A percentile compares a stretch with the other conserved stretches of the same genome.
These are phyloP conservation scores for Phellinidium pouzarii DNA, from an alignment of 1,284 basidiomycete species.

Conservation along the genomic window DNA sequence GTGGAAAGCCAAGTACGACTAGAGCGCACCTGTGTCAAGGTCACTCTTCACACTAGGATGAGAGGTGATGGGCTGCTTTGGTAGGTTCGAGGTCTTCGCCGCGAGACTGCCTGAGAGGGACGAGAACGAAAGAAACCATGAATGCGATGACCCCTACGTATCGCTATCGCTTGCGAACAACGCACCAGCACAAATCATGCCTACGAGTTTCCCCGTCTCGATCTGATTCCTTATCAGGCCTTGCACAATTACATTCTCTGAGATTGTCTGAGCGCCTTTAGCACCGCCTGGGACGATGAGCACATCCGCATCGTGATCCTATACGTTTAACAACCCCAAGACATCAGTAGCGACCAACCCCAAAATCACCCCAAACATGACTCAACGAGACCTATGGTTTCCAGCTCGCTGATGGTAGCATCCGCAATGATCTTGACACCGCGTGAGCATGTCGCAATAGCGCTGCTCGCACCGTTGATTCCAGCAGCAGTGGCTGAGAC, in stretches of 20 bases:
- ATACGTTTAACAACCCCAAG: neutral
- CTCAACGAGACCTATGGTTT: conserved; percentile 7
- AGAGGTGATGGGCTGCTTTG: conserved; percentile 64
- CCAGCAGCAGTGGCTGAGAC: conserved; percentile 35
- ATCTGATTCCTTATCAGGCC: conserved; percentile 58
- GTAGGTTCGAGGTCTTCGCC: conserved; percentile 58
- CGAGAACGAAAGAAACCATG: neutral
- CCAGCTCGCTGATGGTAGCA: conserved; percentile 40
- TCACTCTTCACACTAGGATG: conserved; percentile 70
- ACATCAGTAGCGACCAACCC: neutral
- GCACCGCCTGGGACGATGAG: conserved; percentile 78
- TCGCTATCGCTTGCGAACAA: neutral
- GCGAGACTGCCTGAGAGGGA: conserved; percentile 54
- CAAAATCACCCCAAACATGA: neutral
- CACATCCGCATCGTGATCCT: conserved; percentile 58
- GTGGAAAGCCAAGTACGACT: neutral
- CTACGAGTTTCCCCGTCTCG: conserved; percentile 55
- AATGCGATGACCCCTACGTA: neutral
- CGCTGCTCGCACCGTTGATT: neutral
- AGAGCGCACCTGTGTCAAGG: conserved; percentile 47
- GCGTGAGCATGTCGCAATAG: conserved; percentile 54
- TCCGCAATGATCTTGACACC: conserved; percentile 74
- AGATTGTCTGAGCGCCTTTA: conserved; percentile 73
- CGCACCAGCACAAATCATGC: conserved; percentile 78
- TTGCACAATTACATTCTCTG: conserved; percentile 54